Percentiles rank a stretch among this genome's conserved stretches.
phyloP scores from a whole-genome alignment of 2,329 filamentous ascomycete genomes.

The Ceratocystis alfenasii region DNA sequence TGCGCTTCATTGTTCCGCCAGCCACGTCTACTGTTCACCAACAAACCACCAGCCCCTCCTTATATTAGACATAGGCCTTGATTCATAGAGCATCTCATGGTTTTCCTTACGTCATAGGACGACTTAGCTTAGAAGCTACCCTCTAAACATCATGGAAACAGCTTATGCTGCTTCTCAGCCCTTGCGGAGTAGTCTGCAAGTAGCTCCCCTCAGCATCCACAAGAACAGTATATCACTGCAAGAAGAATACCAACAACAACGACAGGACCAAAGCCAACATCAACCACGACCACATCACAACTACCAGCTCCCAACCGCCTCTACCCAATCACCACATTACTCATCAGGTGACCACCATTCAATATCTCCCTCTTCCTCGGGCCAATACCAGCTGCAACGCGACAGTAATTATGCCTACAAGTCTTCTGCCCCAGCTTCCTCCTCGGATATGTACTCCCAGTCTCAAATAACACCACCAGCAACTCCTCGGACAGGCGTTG shows the following conservation, averaged over 20 bases:
- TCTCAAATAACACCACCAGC: conserved; percentile 65
- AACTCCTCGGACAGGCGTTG: conserved; percentile 58
- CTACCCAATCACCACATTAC: conserved; percentile 5
- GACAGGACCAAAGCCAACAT: background rate
- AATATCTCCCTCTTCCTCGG: conserved; percentile 26
- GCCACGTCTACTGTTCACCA: background rate
- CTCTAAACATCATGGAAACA: conserved; percentile 5
- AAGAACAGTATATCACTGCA: conserved; percentile 30
- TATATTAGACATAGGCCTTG: background rate
- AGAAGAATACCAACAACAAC: conserved; percentile 13
- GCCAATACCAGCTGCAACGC: background rate
- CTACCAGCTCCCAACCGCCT: background rate
- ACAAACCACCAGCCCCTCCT: background rate
- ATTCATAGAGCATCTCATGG: conserved; percentile 9
- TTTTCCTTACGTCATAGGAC: conserved; percentile 9
- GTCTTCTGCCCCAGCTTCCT: conserved; percentile 22
- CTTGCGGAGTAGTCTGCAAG: conserved; percentile 46
- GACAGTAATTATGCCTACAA: conserved; percentile 20
- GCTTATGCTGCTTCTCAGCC: conserved; percentile 29
- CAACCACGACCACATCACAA: conserved; percentile 7
- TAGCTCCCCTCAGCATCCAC: conserved; percentile 46
- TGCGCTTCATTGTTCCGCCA: background rate
- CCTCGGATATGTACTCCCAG: conserved; percentile 35
- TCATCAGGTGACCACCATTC: conserved; percentile 15
- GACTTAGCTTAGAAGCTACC: conserved; percentile 17